Evolutionary conservation across 2,329 filamentous ascomycete species (phyloP), one percentile per base, ranked within the genome.

Genomic region (Lizonia empirigonia): DNA sequence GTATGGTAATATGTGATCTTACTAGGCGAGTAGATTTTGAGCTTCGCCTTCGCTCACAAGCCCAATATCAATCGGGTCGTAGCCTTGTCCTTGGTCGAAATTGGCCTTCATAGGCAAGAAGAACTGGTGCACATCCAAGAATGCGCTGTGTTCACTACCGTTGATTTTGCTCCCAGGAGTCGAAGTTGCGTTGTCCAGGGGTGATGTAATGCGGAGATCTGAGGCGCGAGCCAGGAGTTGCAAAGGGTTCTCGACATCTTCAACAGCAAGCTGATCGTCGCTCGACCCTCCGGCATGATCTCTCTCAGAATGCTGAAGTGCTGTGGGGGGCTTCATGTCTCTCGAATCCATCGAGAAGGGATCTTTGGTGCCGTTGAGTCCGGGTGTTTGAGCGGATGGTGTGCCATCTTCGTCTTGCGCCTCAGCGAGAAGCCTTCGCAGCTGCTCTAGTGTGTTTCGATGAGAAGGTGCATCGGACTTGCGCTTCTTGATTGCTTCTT

Each of bases 211-310:
- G 50, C 83, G 82, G 30, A 88, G 78, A 70, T 89, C 86, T 0
- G 88, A 90, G 1, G 87, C 88, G 24, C 87, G 81, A 2, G 88
- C 88, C 26, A 91, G 82, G 13, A 90, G 75, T 68, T 91, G 87
- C 5, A 90, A 74, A 0, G 87, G 87, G 54, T 90, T 91, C 64
- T 91, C 87, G 3, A 87, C 87, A 67, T 89, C 88, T 59, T 90
- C 87, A 4, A 49, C 34, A 10, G 84, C 80, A 24, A 88, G 78
- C 27, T 72, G 69, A 20, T 72, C 71, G 26, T 76, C 70, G n/a
- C 65, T 67, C 19, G 69, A 60, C 7, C 63, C 60, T n/a, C 63
- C 61, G 1, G 61, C 55, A 34, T 63, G 64, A 42, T 64, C 66
- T 30, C 63, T 67, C 61, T 56, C 63, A 47, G 44, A 45, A 41